Conservation (phyloP, 176 grass and related monocot species). For the Oryza meyeriana region DNA sequence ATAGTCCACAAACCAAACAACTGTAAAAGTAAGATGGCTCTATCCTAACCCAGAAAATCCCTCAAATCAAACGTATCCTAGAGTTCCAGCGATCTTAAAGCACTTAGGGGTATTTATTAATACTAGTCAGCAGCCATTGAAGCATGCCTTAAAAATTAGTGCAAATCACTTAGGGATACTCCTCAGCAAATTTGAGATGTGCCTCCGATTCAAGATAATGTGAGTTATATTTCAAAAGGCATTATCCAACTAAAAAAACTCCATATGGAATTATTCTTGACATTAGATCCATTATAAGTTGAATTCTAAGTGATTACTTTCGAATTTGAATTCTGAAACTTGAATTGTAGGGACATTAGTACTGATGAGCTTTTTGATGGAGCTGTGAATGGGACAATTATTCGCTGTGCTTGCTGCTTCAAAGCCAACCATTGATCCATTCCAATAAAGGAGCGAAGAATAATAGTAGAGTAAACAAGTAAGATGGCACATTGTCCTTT, state of each 20-base stretch:
- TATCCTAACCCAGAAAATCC: no score
- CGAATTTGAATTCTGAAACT: not conserved
- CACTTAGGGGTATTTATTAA: no score
- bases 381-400: not conserved
- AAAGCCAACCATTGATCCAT: slow-evolving; percentile 4
- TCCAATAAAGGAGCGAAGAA: slow-evolving; percentile 3
- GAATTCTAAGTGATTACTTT: not conserved
- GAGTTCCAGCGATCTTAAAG: no score
- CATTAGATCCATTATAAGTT: not conserved
- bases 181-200: not conserved
- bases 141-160: not conserved
- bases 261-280: not conserved
- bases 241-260: not conserved
- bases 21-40: no score
- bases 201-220: no score
- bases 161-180: not conserved
- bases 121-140: not conserved
- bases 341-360: not conserved
- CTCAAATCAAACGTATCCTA: no score
- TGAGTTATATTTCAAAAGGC: not conserved
- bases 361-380: not conserved
- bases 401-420: not conserved
- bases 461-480: not conserved
- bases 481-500: not conserved
- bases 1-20: no score